These are phyloP conservation scores for Trichophyton equinum DNA, from an alignment of 2,329 filamentous ascomycete genomes.

Conservation along the genomic window DNA sequence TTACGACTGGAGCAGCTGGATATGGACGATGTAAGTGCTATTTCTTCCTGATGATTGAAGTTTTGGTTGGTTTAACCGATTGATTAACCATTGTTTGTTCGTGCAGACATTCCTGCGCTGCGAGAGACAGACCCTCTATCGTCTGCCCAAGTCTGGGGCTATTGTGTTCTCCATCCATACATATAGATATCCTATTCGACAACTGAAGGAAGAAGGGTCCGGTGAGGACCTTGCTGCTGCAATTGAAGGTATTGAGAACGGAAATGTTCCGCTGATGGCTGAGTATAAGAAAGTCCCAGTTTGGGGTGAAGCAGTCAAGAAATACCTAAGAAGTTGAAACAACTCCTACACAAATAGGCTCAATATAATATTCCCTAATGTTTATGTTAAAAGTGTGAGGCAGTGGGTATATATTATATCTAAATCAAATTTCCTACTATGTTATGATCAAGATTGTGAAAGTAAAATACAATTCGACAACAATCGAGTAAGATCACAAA, in stretches of 20 bases:
- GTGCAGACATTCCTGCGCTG: conserved; percentile 38
- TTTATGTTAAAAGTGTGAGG: not conserved
- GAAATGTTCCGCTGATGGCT: conserved; percentile 46
- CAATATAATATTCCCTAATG: too few relatives aligned
- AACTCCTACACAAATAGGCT: not conserved
- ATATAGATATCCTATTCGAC: conserved; percentile 44
- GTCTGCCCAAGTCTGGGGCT: conserved; percentile 42
- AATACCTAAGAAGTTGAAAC: conserved; percentile 32
- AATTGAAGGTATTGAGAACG: conserved; percentile 46
- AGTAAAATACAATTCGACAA: not conserved
- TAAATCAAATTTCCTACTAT: not conserved
- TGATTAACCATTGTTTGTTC: conserved; percentile 9
- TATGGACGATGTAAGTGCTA: conserved; percentile 32
- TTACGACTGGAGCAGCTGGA: conserved; percentile 30
- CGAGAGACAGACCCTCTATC: conserved; percentile 51
- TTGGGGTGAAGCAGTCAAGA: conserved; percentile 45
- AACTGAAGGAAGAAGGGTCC: conserved; percentile 45
- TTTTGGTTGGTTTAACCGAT: not conserved
- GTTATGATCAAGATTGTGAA: not conserved
- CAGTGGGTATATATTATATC: not conserved
- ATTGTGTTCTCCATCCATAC: conserved; percentile 52
- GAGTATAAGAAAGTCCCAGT: conserved; percentile 46
- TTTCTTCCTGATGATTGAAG: not conserved
- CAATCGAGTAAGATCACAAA: not conserved
- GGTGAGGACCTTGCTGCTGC: conserved; percentile 43